Evolutionary conservation across 2,329 filamentous ascomycete genomes (phyloP), one percentile per base, ranked within the genome.

Genomic region (Akanthomyces muscarius): DNA sequence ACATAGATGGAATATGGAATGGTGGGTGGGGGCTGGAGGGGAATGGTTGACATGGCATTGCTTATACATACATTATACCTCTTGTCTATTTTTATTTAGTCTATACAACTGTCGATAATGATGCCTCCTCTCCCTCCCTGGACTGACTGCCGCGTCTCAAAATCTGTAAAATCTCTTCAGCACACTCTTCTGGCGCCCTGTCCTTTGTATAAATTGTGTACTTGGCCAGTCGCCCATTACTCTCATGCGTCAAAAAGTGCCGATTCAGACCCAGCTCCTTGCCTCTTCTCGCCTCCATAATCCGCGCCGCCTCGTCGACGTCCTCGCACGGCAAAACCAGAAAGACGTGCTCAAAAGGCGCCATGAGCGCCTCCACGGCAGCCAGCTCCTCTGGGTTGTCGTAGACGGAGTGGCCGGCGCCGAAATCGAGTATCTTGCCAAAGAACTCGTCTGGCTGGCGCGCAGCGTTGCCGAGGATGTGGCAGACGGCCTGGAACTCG

Each of bases 211-310:
- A 59, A 0, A 65, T 38, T 1, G 44, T 48, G 16, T 63, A 54
- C 30, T 65, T 63, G 7, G 61, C 63, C 11, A 65, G 54, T 30
- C 55, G 38, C 16, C 30, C 42, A 8, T 65, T 65, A 23, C 63
- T 65, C 25, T 57, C 47, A 51, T 65, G 63, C 13, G 53, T 48
- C 61, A 65, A 3, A 60, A 65, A 63, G 28, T 63, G 61, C 48
- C 51, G 23, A 16, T 51, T 63, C 30, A 59, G 50, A 1, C 33
- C 55, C 14, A 65, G 36, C 7, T 55, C 42, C 23, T 50, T 41
- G 18, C 61, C 54, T 28, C 60, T 53, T 16, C 60, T 28, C 13
- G 36, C 53, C 30, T 65, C 63, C 23, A 55, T 63, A 28, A 65
- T 59, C 42, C 38, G 50, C 16, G 61, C 8, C 6, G 48, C 63